phyloP scores from a whole-genome alignment of 768 basidiomycete genomes.

The Trametopsis cervina region DNA sequence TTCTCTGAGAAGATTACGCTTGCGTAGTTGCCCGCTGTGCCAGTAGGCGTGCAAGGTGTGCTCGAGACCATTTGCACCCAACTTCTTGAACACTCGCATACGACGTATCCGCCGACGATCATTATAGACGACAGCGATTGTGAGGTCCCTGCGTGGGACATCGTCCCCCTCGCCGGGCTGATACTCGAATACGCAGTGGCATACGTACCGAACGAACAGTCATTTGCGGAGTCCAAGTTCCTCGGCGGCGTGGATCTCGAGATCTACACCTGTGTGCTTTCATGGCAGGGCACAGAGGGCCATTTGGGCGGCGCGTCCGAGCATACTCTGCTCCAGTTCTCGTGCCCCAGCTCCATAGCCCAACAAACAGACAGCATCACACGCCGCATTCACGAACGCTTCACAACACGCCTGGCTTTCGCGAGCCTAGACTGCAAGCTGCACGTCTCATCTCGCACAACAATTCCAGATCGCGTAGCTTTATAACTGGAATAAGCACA shows the following conservation, averaged over 20 bases:
- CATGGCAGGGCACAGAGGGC: not conserved
- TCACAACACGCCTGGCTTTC: constrained; percentile 25
- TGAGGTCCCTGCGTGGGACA: constrained; percentile 13
- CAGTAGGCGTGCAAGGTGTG: not conserved
- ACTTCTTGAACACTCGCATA: not conserved
- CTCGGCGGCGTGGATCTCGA: constrained; percentile 42
- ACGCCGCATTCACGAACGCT: constrained; percentile 27
- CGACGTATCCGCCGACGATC: constrained; percentile 14
- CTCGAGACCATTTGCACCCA: not conserved
- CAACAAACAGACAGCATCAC: constrained; percentile 12
- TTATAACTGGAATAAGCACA: constrained; percentile 25
- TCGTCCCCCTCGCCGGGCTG: constrained; percentile 50
- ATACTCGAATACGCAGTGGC: constrained; percentile 58
- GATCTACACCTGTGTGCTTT: constrained; percentile 39
- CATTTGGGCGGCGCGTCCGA: not conserved
- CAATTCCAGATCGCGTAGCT: constrained; percentile 41
- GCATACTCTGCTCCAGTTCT: constrained; percentile 49
- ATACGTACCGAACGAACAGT: constrained; percentile 33
- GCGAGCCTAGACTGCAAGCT: constrained; percentile 20
- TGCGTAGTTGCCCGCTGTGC: not conserved
- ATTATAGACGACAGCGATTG: not conserved
- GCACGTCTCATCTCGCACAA: constrained; percentile 26
- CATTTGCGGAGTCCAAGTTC: constrained; percentile 25
- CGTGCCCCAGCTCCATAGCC: constrained; percentile 37
- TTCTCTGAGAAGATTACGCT: not conserved